Percentiles rank a stretch among this genome's conserved stretches.
Conservation (phyloP, 2,329 filamentous ascomycete species). For the Colletotrichum truncatum region DNA sequence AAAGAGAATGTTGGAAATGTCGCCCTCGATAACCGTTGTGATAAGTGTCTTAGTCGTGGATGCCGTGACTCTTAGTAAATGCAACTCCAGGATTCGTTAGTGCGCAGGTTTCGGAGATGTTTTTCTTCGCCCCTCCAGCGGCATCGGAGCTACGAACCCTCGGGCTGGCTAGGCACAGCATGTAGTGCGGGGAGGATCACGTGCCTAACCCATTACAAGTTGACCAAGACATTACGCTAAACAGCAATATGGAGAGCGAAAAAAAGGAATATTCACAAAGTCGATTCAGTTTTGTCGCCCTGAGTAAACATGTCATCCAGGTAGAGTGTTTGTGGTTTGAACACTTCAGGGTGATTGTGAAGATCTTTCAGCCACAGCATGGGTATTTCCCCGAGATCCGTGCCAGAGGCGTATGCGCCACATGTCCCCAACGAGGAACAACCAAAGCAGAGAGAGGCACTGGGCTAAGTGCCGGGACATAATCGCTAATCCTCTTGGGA, state of each 20-base stretch:
- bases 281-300: no score
- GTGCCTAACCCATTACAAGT: neutral
- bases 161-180: neutral
- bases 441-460: neutral
- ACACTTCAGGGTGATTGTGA: no score
- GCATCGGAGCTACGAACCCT: constrained; percentile 26
- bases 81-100: neutral
- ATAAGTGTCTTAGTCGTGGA: neutral
- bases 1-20: neutral
- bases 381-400: constrained; percentile 18
- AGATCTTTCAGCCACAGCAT: constrained; percentile 23
- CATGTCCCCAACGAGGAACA: neutral
- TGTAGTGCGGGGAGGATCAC: neutral
- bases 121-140: constrained; percentile 28
- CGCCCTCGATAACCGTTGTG: neutral
- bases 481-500: constrained; percentile 10
- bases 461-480: constrained; percentile 14
- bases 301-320: no score
- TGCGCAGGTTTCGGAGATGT: constrained; percentile 7
- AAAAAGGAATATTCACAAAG: no score
- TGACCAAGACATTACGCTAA: neutral
- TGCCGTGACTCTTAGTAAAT: neutral
- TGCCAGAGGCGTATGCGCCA: constrained; percentile 10
- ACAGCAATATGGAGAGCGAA: neutral
- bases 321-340: no score